Base-by-base conservation (phyloP, 352 stramenopile species). In the Phytophthora vignae region DNA sequence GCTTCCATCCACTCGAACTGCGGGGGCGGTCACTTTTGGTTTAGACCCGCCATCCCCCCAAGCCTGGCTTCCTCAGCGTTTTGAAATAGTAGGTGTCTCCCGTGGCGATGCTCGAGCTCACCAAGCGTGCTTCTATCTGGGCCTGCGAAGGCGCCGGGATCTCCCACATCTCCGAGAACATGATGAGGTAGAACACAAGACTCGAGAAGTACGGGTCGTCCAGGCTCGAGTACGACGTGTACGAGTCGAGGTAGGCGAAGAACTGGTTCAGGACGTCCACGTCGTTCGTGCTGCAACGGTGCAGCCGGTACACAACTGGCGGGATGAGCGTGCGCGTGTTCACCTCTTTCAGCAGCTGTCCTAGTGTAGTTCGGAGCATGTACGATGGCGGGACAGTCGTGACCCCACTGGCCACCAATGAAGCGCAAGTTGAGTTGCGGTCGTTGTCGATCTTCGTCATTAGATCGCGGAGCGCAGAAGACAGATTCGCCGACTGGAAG, bases 81-180 rank as follows among this genome's bases (percentile, higher is more conserved):
- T n/a, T n/a, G n/a, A n/a, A n/a, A n/a, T n/a, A n/a, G 29, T 36
- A 36, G 29, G 29, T 36, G 29, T 36, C 29, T 36, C 29, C 29
- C 7, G 29, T 9, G 29, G 29, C 29, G 29, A 36, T 36, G 8
- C 29, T 36, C 29, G 7, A 36, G 2, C 7, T 36, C 29, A 36
- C 29, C 29, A 36, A 36, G 29, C 61, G 53, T 4, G 50, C 42
- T 1, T 53, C 25, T 52, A 85, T 68, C 0, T 40, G 50, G 8
- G 17, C 4, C 9, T 64, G 19, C 19, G 25, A 69, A 8, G 71
- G 68, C 22, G 71, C 63, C 0, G 81, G 78, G 1, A 49, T 71
- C 19, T 83, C 73, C 76, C 79, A 85, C 65, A 85, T 79, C 60
- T 88, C 80, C 0, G 78, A 85, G 49, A 72, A 80, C 11, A 80